Base-by-base conservation (phyloP, 2,329 filamentous ascomycete genomes). In the Claviceps monticola region DNA sequence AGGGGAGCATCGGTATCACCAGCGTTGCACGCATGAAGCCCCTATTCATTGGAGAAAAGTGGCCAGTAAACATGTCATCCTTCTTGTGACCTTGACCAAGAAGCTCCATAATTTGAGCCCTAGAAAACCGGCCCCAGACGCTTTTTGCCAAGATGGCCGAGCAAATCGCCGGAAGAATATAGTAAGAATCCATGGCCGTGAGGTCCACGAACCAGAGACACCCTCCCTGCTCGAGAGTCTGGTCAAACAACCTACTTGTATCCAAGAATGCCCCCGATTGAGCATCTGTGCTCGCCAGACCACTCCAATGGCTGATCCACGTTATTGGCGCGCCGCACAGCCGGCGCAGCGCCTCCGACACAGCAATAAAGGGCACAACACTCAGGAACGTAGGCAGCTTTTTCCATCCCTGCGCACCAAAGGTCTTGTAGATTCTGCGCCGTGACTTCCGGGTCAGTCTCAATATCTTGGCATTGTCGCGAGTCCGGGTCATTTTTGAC, bases 201-300 rank as follows among this genome's bases (percentile, higher is more conserved):
- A 81, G 68, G 56, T 81, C 73, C 2, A 69, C 65, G 57, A 80
- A 79, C 76, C 78, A 80, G 16, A 80, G 65, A 42, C 68, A 70
- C 26, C 78, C 77, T 5, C 74, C 77, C 0, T 71, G 66, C 1
- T 66, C 59, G n/a, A 81, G 58, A 1, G 68, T 66, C 3, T 68
- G 62, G 44, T 75, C 62, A 39, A 64, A 56, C 51, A 64, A 56
- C 52, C 55, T 55, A 50, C 57, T 56, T 19, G 61, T 54, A 4
- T 59, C 56, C 13, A 60, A 60, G 2, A 65, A 39, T 4, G 23
- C 57, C 54, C 7, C 57, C 51, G 29, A 13, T 21, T 3, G 26
- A n/a, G 23, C 14, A 19, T 4, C 29, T 11, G 2, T 19, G 29
- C 55, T 56, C 19, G 56, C 59, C 36, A 66, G 37, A 13, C 65